Evolutionary conservation across 129 eudicot species (phyloP).

Genomic region (Artemisia annua): DNA sequence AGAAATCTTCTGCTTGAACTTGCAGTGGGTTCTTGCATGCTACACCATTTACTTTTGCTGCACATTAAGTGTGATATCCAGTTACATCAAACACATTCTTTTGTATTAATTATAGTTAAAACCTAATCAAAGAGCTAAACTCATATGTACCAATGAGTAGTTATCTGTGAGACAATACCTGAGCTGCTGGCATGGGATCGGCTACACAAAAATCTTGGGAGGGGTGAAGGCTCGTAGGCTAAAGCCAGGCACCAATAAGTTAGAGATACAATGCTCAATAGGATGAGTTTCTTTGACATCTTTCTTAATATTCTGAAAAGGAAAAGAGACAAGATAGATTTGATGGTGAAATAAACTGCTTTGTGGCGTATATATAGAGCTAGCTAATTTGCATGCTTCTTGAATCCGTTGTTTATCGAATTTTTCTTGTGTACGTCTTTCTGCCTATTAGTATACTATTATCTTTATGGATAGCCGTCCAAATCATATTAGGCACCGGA

Average conservation of each 20-base stretch:
- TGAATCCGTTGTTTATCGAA: constrained; percentile 7
- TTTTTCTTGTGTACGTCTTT: constrained; percentile 8
- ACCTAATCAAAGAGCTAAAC: not conserved
- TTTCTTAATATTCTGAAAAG: not conserved
- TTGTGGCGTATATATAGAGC: constrained; percentile 15
- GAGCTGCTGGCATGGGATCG: constrained; percentile 26
- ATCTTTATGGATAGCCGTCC: constrained; percentile 14
- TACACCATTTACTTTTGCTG: constrained; percentile 41
- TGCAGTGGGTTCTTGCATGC: constrained; percentile 36
- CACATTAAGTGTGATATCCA: not conserved
- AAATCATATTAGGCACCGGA: not conserved
- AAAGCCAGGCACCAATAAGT: constrained; percentile 19
- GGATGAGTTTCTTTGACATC: constrained; percentile 16
- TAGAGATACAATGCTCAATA: constrained; percentile 10
- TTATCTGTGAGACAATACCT: constrained; percentile 25
- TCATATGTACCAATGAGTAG: not conserved
- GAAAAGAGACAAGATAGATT: not conserved
- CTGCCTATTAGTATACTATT: not conserved
- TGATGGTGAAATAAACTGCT: constrained; percentile 10
- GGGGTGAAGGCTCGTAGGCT: constrained; percentile 40
- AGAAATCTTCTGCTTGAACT: constrained; percentile 42
- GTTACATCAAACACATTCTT: not conserved
- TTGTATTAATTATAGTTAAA: not conserved
- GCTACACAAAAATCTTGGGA: constrained; percentile 47
- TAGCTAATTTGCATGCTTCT: constrained; percentile 9